These are phyloP conservation scores for Penicillium nordicum DNA, from an alignment of 2,329 filamentous ascomycete genomes.

Conservation along the genomic window DNA sequence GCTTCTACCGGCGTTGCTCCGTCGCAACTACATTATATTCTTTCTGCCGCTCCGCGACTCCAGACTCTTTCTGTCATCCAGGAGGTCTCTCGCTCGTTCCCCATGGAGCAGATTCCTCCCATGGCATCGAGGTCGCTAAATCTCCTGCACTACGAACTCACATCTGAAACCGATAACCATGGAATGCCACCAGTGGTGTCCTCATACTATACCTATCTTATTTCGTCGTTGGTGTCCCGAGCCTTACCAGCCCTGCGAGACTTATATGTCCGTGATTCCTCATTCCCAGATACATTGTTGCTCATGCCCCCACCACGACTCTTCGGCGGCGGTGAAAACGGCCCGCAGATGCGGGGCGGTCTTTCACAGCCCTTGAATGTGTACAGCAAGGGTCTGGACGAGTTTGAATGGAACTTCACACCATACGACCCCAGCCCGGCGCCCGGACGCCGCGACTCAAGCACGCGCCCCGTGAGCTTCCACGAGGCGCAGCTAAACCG, in stretches of 20 bases:
- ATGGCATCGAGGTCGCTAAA: slow-evolving; percentile 66
- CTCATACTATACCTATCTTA: slow-evolving; percentile 80
- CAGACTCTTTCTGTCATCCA: slow-evolving; percentile 53
- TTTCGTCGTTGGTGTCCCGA: slow-evolving; percentile 73
- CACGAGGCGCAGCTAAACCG: slow-evolving; percentile 49
- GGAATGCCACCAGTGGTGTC: slow-evolving; percentile 50
- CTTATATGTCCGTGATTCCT: slow-evolving; percentile 80
- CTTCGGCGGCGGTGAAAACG: slow-evolving; percentile 43
- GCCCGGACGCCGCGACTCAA: slow-evolving; percentile 36
- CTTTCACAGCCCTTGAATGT: slow-evolving; percentile 60
- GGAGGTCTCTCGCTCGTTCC: slow-evolving; percentile 56
- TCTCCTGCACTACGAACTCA: slow-evolving; percentile 80
- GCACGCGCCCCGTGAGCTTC: slow-evolving; percentile 46
- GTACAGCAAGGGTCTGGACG: slow-evolving; percentile 64
- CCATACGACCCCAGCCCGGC: slow-evolving; percentile 51
- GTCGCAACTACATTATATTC: slow-evolving; percentile 42
- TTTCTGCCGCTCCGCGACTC: slow-evolving; percentile 43
- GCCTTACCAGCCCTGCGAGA: slow-evolving; percentile 69
- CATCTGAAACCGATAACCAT: slow-evolving; percentile 55
- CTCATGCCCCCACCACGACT: slow-evolving; percentile 62
- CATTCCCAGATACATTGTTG: slow-evolving; percentile 76
- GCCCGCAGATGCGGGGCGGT: slow-evolving; percentile 24
- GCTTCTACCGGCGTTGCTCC: slow-evolving; percentile 64
- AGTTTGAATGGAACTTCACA: slow-evolving; percentile 66
- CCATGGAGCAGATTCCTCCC: slow-evolving; percentile 56